Percentiles rank a stretch among this genome's conserved stretches.
Conservation (phyloP, 768 basidiomycete genomes). For the Leucosporidium creatinivorum region DNA sequence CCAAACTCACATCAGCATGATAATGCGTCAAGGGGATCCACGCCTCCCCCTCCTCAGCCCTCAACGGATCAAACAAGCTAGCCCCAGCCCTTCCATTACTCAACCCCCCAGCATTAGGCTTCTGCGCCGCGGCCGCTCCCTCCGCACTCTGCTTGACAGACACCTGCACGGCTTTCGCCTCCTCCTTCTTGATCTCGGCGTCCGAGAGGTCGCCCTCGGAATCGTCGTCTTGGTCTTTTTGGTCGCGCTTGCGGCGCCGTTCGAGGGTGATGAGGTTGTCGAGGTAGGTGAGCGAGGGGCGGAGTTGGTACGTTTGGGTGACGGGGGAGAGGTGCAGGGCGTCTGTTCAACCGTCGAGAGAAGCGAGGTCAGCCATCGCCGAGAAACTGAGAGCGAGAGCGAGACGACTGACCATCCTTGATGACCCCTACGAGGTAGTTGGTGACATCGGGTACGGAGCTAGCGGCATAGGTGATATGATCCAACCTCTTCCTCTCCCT, state of each 20-base stretch:
- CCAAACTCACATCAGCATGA: slow-evolving; percentile 28
- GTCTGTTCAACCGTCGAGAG: slow-evolving; percentile 17
- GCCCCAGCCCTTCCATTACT: slow-evolving; percentile 19
- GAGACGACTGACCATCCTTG: slow-evolving; percentile 36
- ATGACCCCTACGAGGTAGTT: slow-evolving; percentile 38
- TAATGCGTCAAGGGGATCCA: slow-evolving; percentile 31
- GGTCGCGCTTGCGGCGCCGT: slow-evolving; percentile 24
- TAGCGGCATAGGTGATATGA: slow-evolving; percentile 33
- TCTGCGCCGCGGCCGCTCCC: slow-evolving; percentile 7
- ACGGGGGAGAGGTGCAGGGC: slow-evolving; percentile 39
- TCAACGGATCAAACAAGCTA: slow-evolving; percentile 23
- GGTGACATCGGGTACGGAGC: slow-evolving; percentile 39
- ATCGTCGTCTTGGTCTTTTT: slow-evolving; percentile 26
- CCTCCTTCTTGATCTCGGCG: slow-evolving; percentile 31
- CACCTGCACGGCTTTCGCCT: slow-evolving; percentile 32
- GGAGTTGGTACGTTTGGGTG: slow-evolving; percentile 38
- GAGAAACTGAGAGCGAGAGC: neutral
- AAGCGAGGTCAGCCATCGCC: neutral
- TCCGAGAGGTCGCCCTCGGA: slow-evolving; percentile 34
- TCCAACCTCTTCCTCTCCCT: slow-evolving; percentile 23
- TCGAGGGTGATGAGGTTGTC: slow-evolving; percentile 36
- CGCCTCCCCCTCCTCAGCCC: slow-evolving; percentile 25
- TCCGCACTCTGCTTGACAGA: slow-evolving; percentile 20
- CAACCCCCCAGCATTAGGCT: neutral
- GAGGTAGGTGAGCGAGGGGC: slow-evolving; percentile 39